A percentile compares a stretch with the other conserved stretches of the same genome.
Conservation (phyloP, 306 rosid genomes). For the Lupinus albus region DNA sequence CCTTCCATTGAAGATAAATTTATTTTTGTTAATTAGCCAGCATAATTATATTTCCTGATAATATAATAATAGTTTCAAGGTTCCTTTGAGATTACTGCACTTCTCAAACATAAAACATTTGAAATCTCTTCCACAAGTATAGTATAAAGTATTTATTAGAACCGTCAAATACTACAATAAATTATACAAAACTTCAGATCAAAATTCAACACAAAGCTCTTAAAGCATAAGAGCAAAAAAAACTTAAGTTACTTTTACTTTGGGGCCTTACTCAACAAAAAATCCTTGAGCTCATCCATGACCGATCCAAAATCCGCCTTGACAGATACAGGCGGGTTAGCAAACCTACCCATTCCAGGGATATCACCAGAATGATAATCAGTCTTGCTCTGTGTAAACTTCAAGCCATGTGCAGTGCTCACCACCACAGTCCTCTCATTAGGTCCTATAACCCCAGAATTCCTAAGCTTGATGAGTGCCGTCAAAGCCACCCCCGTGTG, state of each 20-base stretch:
- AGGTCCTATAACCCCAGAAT: conserved; percentile 57
- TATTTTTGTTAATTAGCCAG: background rate
- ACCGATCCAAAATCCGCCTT: conserved; percentile 48
- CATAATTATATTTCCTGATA: too few relatives aligned
- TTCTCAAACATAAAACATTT: background rate
- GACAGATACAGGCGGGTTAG: conserved; percentile 39
- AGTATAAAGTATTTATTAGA: background rate
- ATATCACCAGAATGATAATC: conserved; percentile 43
- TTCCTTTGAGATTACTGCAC: background rate
- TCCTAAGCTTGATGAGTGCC: conserved; percentile 71
- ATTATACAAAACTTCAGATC: background rate
- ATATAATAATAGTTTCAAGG: conserved; percentile 12
- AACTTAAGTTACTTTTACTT: background rate
- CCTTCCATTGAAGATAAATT: conserved; percentile 27
- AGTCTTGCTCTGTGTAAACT: conserved; percentile 59
- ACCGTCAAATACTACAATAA: background rate
- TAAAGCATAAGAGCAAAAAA: conserved; percentile 2
- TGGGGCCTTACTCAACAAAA: conserved; percentile 25
- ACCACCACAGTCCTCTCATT: conserved; percentile 78
- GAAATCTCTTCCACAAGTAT: conserved; percentile 1
- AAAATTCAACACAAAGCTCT: background rate
- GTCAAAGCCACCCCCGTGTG: conserved; percentile 82
- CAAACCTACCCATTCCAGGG: conserved; percentile 39
- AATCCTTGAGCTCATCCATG: conserved; percentile 48
- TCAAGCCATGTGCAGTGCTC: conserved; percentile 85